phyloP scores from a whole-genome alignment of 495 filamentous ascomycete genomes.

The Hypoxylon perforatum region DNA sequence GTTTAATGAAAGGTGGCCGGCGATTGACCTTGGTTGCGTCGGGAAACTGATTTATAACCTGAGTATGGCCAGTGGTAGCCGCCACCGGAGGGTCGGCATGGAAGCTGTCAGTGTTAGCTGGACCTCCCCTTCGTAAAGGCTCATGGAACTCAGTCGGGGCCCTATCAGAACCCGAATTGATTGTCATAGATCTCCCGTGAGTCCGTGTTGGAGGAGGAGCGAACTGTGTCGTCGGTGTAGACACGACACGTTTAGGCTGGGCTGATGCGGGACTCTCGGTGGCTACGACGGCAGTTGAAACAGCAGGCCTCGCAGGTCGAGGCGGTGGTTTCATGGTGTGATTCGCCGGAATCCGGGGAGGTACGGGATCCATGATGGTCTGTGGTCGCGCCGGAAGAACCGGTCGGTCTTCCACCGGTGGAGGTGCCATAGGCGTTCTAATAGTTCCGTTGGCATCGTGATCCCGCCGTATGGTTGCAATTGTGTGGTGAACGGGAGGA shows the following conservation, averaged over 20 bases:
- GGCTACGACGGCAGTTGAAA: conserved; percentile 44
- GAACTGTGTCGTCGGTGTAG: conserved; percentile 59
- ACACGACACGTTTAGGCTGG: conserved; percentile 62
- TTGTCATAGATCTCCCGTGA: conserved; percentile 63
- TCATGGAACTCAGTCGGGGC: conserved; percentile 49
- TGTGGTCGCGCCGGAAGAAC: conserved; percentile 68
- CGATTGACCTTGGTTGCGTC: conserved; percentile 88
- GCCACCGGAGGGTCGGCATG: conserved; percentile 40
- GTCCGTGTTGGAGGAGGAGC: conserved; percentile 50
- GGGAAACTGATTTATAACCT: conserved; percentile 67
- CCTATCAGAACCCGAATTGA: conserved; percentile 54
- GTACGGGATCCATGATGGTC: conserved; percentile 46
- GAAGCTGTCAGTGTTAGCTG: conserved; percentile 32
- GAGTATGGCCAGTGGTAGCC: conserved; percentile 33
- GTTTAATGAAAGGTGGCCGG: conserved; percentile 77
- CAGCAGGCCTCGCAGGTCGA: conserved; percentile 56
- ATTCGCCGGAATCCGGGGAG: conserved; percentile 35
- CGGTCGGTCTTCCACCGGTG: conserved; percentile 63
- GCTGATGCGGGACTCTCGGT: conserved; percentile 46
- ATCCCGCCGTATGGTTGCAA: conserved; percentile 53
- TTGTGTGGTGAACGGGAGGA: conserved; percentile 61
- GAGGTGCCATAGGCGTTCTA: conserved; percentile 45
- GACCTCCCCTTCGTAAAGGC: conserved; percentile 39
- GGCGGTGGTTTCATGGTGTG: conserved; percentile 54
- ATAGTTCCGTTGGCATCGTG: conserved; percentile 49